A percentile compares a stretch with the other conserved stretches of the same genome.
Evolutionary conservation across 2,329 filamentous ascomycete genomes (phyloP).

Genomic region (Colletotrichum echinochloae): DNA sequence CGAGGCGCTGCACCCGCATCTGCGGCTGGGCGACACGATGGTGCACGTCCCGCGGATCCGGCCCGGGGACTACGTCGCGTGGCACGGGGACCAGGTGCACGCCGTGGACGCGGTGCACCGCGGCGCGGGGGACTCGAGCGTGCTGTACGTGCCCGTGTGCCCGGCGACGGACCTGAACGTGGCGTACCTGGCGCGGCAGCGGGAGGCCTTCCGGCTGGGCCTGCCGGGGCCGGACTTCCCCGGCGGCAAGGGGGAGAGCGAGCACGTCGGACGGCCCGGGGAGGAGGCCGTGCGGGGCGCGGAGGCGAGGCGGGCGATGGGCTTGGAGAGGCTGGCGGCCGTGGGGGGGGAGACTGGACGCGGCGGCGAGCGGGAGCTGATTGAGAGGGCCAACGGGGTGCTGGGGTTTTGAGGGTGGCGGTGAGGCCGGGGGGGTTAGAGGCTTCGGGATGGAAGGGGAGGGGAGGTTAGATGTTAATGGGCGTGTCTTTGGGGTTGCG

Average conservation of each 20-base stretch:
- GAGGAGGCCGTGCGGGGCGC: slow-evolving; percentile 50
- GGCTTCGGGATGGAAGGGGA: not conserved
- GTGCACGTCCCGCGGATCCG: slow-evolving; percentile 75
- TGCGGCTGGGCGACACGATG: slow-evolving; percentile 76
- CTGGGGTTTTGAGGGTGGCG: slow-evolving; percentile 53
- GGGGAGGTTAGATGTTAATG: not conserved
- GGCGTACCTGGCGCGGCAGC: slow-evolving; percentile 76
- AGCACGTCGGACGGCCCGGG: slow-evolving; percentile 61
- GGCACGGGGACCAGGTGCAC: slow-evolving; percentile 88
- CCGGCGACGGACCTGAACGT: slow-evolving; percentile 83
- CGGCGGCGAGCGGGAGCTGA: slow-evolving; percentile 47
- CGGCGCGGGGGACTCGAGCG: slow-evolving; percentile 80
- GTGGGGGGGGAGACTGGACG: slow-evolving; percentile 29
- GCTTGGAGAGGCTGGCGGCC: slow-evolving; percentile 54
- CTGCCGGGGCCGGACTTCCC: slow-evolving; percentile 78
- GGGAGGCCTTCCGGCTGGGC: slow-evolving; percentile 76
- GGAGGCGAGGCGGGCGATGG: slow-evolving; percentile 58
- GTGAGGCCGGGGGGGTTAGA: not conserved
- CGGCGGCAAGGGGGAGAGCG: slow-evolving; percentile 75
- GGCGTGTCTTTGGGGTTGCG: too few species aligned
- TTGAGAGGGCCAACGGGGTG: slow-evolving; percentile 57
- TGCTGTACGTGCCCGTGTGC: slow-evolving; percentile 90
- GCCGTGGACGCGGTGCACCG: slow-evolving; percentile 83
- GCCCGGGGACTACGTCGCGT: slow-evolving; percentile 83
- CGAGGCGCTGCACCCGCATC: slow-evolving; percentile 74